phyloP scores from a whole-genome alignment of 2,329 filamentous ascomycete genomes.

The Verticillium nonalfalfae region DNA sequence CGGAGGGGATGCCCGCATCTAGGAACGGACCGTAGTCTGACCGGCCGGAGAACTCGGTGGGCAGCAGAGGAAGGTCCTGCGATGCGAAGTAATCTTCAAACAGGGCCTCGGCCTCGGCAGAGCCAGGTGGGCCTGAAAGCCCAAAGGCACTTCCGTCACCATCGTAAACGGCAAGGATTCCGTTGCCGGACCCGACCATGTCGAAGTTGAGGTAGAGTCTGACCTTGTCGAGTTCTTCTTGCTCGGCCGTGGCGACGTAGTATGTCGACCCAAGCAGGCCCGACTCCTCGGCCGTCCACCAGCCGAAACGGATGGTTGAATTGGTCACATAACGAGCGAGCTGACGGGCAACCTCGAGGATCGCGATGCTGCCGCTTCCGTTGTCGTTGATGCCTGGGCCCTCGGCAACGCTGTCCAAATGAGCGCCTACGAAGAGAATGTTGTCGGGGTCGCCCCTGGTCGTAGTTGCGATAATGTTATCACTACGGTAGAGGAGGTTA shows the following conservation, averaged over 20 bases:
- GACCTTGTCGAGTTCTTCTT: conserved; percentile 46
- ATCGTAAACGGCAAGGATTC: conserved; percentile 28
- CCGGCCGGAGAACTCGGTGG: conserved; percentile 48
- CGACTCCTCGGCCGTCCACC: conserved; percentile 59
- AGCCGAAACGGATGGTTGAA: conserved; percentile 57
- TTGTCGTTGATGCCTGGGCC: conserved; percentile 64
- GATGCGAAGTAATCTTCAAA: conserved; percentile 40
- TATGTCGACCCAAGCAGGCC: conserved; percentile 54
- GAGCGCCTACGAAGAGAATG: conserved; percentile 51
- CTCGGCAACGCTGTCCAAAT: conserved; percentile 53
- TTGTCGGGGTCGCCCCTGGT: conserved; percentile 52
- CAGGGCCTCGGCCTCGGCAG: conserved; percentile 41
- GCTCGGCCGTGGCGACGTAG: conserved; percentile 44
- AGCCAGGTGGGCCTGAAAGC: conserved; percentile 42
- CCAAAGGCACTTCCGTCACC: conserved; percentile 47
- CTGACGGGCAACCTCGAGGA: conserved; percentile 53
- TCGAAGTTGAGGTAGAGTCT: conserved; percentile 20
- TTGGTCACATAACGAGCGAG: conserved; percentile 50
- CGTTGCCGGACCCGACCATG: conserved; percentile 15
- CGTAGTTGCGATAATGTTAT: conserved; percentile 56
- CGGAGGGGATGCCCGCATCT: conserved; percentile 44
- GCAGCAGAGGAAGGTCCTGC: conserved; percentile 33
- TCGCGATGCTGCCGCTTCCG: conserved; percentile 51
- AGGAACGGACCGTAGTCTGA: conserved; percentile 56
- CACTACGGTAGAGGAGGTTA: conserved; percentile 15